These are phyloP conservation scores for Tricholoma flavovirens DNA, from an alignment of 768 basidiomycete species.

Conservation along the genomic window DNA sequence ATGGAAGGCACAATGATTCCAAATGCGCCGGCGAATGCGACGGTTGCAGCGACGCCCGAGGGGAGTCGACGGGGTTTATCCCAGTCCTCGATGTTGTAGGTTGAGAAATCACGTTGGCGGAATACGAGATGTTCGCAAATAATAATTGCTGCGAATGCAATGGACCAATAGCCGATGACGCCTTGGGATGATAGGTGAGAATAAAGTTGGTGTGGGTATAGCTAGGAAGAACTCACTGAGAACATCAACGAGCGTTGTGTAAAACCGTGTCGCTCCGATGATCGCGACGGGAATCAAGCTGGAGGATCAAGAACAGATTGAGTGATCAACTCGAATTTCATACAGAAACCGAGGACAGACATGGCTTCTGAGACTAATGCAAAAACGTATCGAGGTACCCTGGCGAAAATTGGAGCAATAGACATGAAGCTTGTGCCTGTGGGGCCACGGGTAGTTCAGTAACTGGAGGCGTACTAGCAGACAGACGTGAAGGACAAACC, in stretches of 20 bases:
- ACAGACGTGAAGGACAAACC: constrained; percentile 23
- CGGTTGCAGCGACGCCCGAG: constrained; percentile 54
- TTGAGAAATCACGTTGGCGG: constrained; percentile 40
- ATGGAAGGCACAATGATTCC: constrained; percentile 60
- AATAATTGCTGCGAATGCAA: constrained; percentile 53
- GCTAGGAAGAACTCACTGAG: constrained; percentile 39
- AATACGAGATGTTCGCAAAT: constrained; percentile 65
- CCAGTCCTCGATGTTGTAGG: constrained; percentile 52
- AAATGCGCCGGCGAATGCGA: constrained; percentile 44
- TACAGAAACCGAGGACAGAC: constrained; percentile 33
- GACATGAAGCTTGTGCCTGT: constrained; percentile 60
- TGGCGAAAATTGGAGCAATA: constrained; percentile 45
- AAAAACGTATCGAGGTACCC: constrained; percentile 65
- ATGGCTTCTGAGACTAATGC: constrained; percentile 60
- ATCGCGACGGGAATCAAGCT: constrained; percentile 68
- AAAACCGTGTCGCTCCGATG: constrained; percentile 64
- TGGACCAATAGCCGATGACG: constrained; percentile 52
- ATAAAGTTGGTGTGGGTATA: not conserved
- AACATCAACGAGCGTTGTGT: constrained; percentile 56
- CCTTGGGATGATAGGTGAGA: constrained; percentile 17
- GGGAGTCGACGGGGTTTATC: constrained; percentile 50
- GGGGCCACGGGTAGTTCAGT: not conserved
- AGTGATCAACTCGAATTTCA: not conserved
- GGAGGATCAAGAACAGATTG: not conserved
- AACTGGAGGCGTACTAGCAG: not conserved